Percentiles rank a stretch among this genome's conserved stretches.
Conservation (phyloP, 129 eudicot genomes). For the Kitagawia praeruptora region DNA sequence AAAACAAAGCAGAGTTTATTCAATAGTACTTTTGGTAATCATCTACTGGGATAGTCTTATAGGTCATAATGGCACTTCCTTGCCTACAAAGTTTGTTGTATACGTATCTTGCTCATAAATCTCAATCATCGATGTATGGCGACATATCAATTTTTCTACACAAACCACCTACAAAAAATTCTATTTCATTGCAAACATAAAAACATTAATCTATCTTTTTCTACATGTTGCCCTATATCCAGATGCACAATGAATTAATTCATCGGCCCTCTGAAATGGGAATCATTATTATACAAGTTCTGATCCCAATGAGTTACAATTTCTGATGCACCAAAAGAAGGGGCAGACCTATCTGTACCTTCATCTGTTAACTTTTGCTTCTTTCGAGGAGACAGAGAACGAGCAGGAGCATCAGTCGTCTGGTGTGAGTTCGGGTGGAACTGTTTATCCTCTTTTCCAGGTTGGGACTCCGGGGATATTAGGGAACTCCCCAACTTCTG, state of each 20-base stretch:
- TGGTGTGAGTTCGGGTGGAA: conserved; percentile 1
- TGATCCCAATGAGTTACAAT: conserved; percentile 1
- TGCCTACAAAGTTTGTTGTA: neutral
- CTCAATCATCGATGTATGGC: neutral
- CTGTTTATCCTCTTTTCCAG: conserved; percentile 3
- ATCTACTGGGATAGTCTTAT: neutral
- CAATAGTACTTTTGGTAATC: neutral
- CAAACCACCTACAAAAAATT: neutral
- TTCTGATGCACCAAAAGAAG: conserved; percentile 1
- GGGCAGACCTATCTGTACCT: conserved; percentile 11
- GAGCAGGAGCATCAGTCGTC: neutral
- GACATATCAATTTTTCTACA: neutral
- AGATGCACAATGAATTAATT: neutral
- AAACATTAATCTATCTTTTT: conserved; percentile 2
- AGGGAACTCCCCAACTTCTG: conserved; percentile 22
- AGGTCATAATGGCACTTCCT: neutral
- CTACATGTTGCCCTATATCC: conserved; percentile 1
- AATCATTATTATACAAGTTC: conserved; percentile 5
- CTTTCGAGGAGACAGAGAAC: conserved; percentile 19
- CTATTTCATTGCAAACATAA: conserved; percentile 1
- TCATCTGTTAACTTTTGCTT: conserved; percentile 21
- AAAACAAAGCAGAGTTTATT: neutral
- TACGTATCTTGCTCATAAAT: neutral
- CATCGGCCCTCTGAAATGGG: neutral
- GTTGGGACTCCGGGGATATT: conserved; percentile 6